Percentiles rank a stretch among this genome's conserved stretches.
These are phyloP conservation scores for Rhazya stricta DNA, from an alignment of 257 asterid genomes.

Conservation along the genomic window DNA sequence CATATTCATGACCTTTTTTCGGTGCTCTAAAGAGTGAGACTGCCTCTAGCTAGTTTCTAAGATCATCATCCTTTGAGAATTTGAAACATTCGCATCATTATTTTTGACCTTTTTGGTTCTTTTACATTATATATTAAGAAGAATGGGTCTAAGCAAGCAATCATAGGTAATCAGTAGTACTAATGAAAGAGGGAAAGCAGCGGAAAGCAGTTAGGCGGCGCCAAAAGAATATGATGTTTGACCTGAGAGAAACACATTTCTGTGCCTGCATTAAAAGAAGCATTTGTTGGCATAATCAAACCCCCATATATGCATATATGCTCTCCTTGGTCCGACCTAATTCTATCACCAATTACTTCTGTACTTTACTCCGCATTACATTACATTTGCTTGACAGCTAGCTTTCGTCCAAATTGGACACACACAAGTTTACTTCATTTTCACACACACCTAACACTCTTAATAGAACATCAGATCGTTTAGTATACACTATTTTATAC, in stretches of 20 bases:
- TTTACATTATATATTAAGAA: background rate
- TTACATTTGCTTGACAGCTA: slow-evolving; percentile 3
- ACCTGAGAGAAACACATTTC: background rate
- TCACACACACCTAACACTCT: background rate
- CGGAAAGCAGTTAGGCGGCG: background rate
- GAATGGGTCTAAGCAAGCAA: background rate
- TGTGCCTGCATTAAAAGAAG: background rate
- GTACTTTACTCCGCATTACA: background rate
- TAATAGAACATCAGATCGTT: too few species aligned
- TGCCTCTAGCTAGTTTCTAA: too few species aligned
- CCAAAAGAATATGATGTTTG: slow-evolving; percentile 6
- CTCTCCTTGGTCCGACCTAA: background rate
- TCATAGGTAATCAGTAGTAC: background rate
- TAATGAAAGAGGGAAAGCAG: background rate
- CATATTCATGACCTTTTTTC: too few species aligned
- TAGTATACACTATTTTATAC: too few species aligned
- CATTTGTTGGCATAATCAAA: background rate
- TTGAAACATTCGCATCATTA: too few species aligned
- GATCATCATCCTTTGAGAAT: too few species aligned
- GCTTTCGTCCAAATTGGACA: background rate
- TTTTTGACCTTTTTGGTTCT: too few species aligned
- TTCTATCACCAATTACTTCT: background rate
- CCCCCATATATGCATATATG: background rate
- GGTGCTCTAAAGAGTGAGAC: too few species aligned
- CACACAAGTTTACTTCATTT: background rate